Evolutionary conservation across 2,329 filamentous ascomycete species (phyloP).

Genomic region (Endothia cerciana): DNA sequence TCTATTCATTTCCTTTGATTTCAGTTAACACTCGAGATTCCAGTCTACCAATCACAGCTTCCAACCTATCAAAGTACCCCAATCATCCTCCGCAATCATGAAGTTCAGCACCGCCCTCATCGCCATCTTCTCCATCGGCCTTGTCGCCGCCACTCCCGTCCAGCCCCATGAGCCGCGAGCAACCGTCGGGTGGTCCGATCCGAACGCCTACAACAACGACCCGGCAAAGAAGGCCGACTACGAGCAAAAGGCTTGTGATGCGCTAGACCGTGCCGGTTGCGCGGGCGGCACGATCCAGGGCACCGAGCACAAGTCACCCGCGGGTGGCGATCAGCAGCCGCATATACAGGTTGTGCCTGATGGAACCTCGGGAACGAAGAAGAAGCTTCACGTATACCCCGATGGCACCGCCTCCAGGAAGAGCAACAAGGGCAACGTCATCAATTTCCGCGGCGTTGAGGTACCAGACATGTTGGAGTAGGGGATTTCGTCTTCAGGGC

Average conservation of each 20-base stretch:
- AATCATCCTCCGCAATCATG: not conserved
- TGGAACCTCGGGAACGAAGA: not conserved
- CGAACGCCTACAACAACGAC: slow-evolving; percentile 2
- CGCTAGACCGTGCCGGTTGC: not conserved
- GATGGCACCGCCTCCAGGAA: not conserved
- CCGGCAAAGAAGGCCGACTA: slow-evolving; percentile 3
- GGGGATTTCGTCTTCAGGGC: no score
- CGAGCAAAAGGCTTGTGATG: not conserved
- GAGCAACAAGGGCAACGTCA: not conserved
- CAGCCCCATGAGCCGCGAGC: not conserved
- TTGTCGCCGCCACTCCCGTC: not conserved
- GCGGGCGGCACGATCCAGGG: not conserved
- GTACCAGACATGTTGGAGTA: not conserved
- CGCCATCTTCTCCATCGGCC: slow-evolving; percentile 6
- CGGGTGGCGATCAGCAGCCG: not conserved
- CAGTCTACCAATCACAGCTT: no score
- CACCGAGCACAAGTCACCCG: not conserved
- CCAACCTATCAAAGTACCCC: not conserved
- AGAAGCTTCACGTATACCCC: not conserved
- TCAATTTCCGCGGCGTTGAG: not conserved
- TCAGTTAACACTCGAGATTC: not conserved
- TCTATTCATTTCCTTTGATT: not conserved
- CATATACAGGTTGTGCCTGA: not conserved
- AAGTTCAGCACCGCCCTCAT: not conserved
- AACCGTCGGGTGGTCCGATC: not conserved